A percentile compares a stretch with the other conserved stretches of the same genome.
Conservation (phyloP, 257 asterid genomes). For the Coffea canephora region DNA sequence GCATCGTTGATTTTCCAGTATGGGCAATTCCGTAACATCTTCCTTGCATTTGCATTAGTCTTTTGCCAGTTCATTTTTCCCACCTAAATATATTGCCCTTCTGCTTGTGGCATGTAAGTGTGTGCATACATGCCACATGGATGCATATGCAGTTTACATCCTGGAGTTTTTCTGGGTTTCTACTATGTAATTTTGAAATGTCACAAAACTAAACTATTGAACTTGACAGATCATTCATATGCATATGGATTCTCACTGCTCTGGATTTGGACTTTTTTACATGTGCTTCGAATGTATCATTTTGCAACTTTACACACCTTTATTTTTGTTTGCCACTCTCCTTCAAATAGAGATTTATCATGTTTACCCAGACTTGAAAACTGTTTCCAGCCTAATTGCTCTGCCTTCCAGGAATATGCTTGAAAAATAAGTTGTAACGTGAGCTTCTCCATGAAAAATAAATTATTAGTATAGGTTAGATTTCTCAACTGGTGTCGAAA, state of each 20-base stretch:
- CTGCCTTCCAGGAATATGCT: too few relatives aligned
- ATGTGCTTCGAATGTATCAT: background rate
- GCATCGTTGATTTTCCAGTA: background rate
- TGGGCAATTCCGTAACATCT: background rate
- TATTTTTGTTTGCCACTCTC: background rate
- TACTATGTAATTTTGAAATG: background rate
- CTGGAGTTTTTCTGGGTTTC: background rate
- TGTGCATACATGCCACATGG: background rate
- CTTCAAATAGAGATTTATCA: background rate
- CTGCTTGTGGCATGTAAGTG: background rate
- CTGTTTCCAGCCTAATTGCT: background rate
- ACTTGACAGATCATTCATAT: background rate
- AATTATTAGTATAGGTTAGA: background rate
- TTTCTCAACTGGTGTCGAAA: background rate
- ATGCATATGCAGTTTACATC: background rate
- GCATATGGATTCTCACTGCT: background rate
- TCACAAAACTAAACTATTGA: background rate
- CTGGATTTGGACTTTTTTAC: background rate
- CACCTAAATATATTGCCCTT: background rate
- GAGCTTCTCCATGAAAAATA: background rate
- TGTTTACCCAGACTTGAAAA: too few relatives aligned
- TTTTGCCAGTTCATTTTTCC: background rate
- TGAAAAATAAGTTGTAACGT: background rate
- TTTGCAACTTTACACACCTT: background rate
- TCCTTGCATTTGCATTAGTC: background rate